Evolutionary conservation across 306 rosid genomes (phyloP).

Genomic region (Cicer yamashitae): DNA sequence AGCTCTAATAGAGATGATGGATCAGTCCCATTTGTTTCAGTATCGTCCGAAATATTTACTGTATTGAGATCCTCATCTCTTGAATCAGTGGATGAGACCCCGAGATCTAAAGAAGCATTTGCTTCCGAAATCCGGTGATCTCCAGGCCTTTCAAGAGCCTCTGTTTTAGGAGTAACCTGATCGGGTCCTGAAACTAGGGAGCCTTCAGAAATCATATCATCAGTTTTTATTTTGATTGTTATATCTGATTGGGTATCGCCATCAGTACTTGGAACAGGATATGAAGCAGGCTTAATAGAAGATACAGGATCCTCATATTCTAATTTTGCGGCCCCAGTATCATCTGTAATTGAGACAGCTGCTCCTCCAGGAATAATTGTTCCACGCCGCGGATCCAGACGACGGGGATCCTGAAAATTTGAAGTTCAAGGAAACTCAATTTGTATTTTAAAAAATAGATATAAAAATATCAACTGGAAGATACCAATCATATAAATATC

Average conservation of each 20-base stretch:
- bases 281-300: constrained; percentile 58
- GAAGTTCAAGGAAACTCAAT: constrained; percentile 38
- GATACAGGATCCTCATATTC: constrained; percentile 65
- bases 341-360: constrained; percentile 60
- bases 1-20: constrained; percentile 60
- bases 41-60: constrained; percentile 52
- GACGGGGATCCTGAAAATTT: constrained; percentile 93
- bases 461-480: constrained; percentile 15
- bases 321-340: constrained; percentile 51
- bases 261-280: constrained; percentile 43
- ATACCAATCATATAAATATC: constrained; percentile 19
- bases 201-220: constrained; percentile 59
- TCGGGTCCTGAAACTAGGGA: constrained; percentile 55
- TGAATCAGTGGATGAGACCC: constrained; percentile 51
- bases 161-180: constrained; percentile 51
- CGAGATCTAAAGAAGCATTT: constrained; percentile 54
- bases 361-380: constrained; percentile 55
- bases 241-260: constrained; percentile 57
- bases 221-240: constrained; percentile 54
- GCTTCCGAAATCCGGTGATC: constrained; percentile 52
- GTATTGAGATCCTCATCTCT: constrained; percentile 60
- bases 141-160: constrained; percentile 59
- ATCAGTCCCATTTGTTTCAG: constrained; percentile 57
- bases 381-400: constrained; percentile 88
- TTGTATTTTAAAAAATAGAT: constrained; percentile 17